These are phyloP conservation scores for Castanospermum australe DNA, from an alignment of 306 rosid species.

Conservation along the genomic window DNA sequence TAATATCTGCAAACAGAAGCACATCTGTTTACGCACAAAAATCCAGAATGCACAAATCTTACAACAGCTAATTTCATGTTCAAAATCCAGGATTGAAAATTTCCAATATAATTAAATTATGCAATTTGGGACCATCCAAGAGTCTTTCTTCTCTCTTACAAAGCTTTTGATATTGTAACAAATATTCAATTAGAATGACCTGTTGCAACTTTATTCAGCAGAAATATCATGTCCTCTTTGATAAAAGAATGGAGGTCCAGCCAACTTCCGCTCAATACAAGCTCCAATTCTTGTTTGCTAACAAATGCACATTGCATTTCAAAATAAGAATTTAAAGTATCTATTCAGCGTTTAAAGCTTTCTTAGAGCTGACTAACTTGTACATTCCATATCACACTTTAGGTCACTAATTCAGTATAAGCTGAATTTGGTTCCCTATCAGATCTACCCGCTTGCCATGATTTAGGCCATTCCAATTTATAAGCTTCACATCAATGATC, in stretches of 20 bases:
- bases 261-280: background rate
- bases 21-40: constrained; percentile 16
- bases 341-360: background rate
- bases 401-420: constrained; percentile 5
- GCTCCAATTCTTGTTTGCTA: background rate
- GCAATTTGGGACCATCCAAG: constrained; percentile 4
- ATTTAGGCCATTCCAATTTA: background rate
- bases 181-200: constrained; percentile 4
- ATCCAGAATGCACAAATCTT: background rate
- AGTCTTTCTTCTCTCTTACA: background rate
- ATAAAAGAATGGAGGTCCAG: constrained; percentile 5
- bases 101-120: background rate
- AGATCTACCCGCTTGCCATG: background rate
- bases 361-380: background rate
- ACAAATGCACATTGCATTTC: background rate
- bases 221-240: background rate
- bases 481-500: constrained; percentile 10
- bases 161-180: background rate
- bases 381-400: constrained; percentile 2
- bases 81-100: background rate
- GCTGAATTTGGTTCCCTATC: constrained; percentile 5
- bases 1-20: constrained; percentile 56
- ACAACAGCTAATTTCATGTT: background rate
- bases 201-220: background rate
- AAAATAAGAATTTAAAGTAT: background rate